phyloP scores from a whole-genome alignment of 73 alveolate species.

The Uronychia binucleata region DNA sequence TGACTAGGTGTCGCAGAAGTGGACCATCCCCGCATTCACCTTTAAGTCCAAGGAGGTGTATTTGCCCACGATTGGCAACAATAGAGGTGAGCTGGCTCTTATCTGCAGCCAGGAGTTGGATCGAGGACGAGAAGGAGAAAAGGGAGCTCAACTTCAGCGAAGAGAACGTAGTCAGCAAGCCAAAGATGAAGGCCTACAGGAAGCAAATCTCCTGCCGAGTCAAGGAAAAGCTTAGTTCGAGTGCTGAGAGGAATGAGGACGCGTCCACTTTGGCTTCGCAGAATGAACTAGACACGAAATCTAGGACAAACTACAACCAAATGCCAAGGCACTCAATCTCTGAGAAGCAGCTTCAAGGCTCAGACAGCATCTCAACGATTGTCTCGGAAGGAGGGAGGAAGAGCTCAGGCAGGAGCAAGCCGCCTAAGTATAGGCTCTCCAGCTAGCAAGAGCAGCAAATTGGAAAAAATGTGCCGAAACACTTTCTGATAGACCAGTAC shows the following conservation, averaged over 20 bases:
- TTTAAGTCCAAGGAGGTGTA: background rate
- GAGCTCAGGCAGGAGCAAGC: background rate
- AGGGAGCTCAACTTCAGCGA: background rate
- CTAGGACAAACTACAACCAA: background rate
- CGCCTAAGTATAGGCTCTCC: background rate
- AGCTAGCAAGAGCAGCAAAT: background rate
- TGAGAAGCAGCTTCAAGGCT: too few relatives aligned
- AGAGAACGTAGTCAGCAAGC: background rate
- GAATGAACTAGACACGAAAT: background rate
- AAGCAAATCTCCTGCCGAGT: background rate
- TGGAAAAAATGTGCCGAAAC: background rate
- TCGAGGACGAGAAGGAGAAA: background rate
- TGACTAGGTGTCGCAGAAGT: slow-evolving; percentile 1
- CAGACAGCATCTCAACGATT: background rate
- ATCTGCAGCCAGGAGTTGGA: background rate
- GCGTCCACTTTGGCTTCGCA: background rate
- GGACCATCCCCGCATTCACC: slow-evolving; percentile 40
- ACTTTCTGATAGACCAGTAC: background rate
- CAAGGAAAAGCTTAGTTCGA: background rate
- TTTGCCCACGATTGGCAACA: background rate
- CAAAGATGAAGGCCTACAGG: background rate
- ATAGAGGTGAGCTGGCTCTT: background rate
- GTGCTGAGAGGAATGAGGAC: background rate
- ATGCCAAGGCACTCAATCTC: too few relatives aligned
- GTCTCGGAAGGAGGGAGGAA: background rate